A percentile compares a stretch with the other conserved stretches of the same genome.
Conservation (phyloP, 345 rosid genomes). For the Rhodamnia rubescens region DNA sequence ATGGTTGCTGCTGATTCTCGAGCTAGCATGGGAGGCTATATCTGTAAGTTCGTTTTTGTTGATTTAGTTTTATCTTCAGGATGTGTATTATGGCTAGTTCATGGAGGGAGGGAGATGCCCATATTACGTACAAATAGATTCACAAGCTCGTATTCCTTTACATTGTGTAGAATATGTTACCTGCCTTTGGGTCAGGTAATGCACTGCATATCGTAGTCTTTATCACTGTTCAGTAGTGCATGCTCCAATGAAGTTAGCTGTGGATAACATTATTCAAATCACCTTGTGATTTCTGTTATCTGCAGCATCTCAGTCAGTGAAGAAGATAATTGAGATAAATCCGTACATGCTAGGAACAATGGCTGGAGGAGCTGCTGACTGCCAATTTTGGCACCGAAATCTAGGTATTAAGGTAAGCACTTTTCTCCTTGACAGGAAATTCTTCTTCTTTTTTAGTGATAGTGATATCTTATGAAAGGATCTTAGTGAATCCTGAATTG, state of each 20-base stretch:
- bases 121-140: not conserved
- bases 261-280: not conserved
- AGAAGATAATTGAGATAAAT: constrained; percentile 90
- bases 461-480: not conserved
- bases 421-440: not conserved
- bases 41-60: constrained; percentile 43
- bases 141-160: not conserved
- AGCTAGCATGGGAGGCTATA: constrained; percentile 99
- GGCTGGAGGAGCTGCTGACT: constrained; percentile 99
- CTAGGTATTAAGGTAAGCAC: constrained; percentile 71
- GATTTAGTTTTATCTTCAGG: not conserved
- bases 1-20: constrained; percentile 99
- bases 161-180: not conserved
- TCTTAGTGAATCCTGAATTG: not conserved
- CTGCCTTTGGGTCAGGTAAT: not conserved
- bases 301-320: constrained; percentile 83
- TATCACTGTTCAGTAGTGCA: not conserved
- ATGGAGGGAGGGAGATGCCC: not conserved
- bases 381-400: constrained; percentile 96
- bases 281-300: not conserved
- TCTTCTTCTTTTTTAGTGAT: not conserved
- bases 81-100: not conserved
- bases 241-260: not conserved
- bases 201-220: not conserved
- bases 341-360: constrained; percentile 94